These are phyloP conservation scores for Trametes elegans DNA, from an alignment of 768 basidiomycete species.

Conservation along the genomic window DNA sequence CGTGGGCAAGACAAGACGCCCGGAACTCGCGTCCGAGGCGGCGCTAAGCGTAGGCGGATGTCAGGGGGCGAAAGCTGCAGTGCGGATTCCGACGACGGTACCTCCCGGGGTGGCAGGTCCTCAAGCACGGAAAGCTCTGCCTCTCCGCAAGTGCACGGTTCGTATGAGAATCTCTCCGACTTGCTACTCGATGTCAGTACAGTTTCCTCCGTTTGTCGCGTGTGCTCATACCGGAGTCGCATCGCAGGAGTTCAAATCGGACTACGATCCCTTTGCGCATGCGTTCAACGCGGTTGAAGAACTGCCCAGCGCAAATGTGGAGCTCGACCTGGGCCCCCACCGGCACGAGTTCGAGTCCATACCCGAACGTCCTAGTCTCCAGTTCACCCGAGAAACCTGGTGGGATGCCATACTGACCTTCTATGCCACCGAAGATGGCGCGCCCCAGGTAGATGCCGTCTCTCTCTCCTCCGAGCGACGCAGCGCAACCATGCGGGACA, in stretches of 20 bases:
- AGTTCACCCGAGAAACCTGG: conserved; percentile 73
- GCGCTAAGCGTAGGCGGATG: neutral
- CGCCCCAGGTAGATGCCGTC: neutral
- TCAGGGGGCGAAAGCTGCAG: neutral
- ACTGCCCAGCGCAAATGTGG: neutral
- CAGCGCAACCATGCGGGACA: conserved; percentile 40
- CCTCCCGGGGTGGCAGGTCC: conserved; percentile 70
- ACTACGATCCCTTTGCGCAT: conserved; percentile 13
- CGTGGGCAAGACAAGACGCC: conserved; percentile 12
- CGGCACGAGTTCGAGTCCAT: neutral
- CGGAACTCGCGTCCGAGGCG: neutral
- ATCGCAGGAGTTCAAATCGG: neutral
- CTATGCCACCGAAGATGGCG: conserved; percentile 34
- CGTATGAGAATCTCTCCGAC: conserved; percentile 53
- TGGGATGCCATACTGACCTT: conserved; percentile 69
- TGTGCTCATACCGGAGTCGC: neutral
- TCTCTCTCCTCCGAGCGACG: conserved; percentile 34
- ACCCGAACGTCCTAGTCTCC: conserved; percentile 53
- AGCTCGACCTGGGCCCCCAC: neutral
- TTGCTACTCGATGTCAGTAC: conserved; percentile 31
- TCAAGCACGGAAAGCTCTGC: conserved; percentile 56
- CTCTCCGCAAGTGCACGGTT: conserved; percentile 36
- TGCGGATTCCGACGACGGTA: neutral
- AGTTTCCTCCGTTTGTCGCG: conserved; percentile 54
- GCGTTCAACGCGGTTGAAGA: neutral